Evolutionary conservation across 768 basidiomycete species (phyloP), one percentile per base, ranked within the genome.

Genomic region (Naganishia antarctica): DNA sequence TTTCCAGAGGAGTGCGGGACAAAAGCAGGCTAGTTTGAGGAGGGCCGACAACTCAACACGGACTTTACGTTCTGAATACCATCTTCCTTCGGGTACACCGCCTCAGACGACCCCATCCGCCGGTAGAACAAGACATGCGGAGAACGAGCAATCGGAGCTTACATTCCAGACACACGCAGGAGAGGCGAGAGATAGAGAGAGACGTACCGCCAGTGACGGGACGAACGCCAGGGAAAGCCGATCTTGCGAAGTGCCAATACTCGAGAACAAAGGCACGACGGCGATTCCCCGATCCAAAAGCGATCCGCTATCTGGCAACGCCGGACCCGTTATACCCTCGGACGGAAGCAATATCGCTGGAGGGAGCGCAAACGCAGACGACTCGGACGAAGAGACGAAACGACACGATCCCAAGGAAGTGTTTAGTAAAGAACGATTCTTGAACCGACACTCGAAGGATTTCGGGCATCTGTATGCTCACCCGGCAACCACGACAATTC

Each of bases 381-480:
- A 34, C 49, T 46, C 29, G 26, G 34, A 49, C 28, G 48, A 57
- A 34, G 53, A 50, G 32, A 43, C 40, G 26, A 41, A 29, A 41
- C 26, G 50, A 48, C 37, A 57, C 37, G 49, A 51, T 31, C 34
- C 49, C 31, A 51, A 63, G 28, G 59, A 60, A 26, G 62, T 43
- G 21, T 61, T 61, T 29, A 34, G 29, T 16, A 61, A 68, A 46
- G 60, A 61, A 51, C 32, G 64, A 23, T 68, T 68, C 60, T 26
- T 68, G 60, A 58, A 65, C 13, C 67, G 67, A 1, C 67, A 68
- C 48, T 64, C 63, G 12, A 23, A 37, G 37, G 67, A 68, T 29
- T 68, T 61, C 32, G 59, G 63, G 2, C 63, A 68, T 49, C 60
- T 68, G 2, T 59, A 65, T 31, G 23, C 62, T 16, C 49, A 51